These are phyloP conservation scores for Lepidium sativum DNA, from an alignment of 345 rosid species.

Conservation along the genomic window DNA sequence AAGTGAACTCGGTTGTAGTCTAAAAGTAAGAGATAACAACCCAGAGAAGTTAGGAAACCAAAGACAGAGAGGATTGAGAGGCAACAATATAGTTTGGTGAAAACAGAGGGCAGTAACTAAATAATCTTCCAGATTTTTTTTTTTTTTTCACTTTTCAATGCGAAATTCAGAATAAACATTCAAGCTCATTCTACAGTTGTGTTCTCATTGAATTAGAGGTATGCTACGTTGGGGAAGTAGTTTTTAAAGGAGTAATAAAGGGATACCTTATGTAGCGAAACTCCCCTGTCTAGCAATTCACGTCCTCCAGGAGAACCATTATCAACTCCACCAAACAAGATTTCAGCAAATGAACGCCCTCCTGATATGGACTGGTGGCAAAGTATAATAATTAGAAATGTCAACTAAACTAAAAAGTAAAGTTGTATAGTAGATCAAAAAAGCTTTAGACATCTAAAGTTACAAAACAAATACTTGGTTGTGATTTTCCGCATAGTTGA, in stretches of 20 bases:
- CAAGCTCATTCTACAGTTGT: neutral
- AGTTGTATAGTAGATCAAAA: conserved; percentile 5
- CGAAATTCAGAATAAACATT: neutral
- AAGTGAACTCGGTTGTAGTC: neutral
- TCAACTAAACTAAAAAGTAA: neutral
- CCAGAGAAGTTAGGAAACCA: neutral
- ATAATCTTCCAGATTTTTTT: conserved; percentile 1
- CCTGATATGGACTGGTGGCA: conserved; percentile 77
- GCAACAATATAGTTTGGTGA: neutral
- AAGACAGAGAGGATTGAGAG: neutral
- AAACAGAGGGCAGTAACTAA: neutral
- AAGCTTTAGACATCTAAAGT: conserved; percentile 4
- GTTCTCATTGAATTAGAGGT: conserved; percentile 3
- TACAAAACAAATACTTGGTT: conserved; percentile 52
- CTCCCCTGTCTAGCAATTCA: conserved; percentile 49
- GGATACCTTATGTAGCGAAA: conserved; percentile 64
- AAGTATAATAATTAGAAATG: conserved; percentile 17
- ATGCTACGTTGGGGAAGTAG: conserved; percentile 1
- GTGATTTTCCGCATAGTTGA: conserved; percentile 72
- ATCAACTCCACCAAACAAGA: conserved; percentile 53
- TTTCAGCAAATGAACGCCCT: conserved; percentile 84
- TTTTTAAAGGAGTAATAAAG: neutral
- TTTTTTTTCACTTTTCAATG: neutral
- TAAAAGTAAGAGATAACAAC: neutral
- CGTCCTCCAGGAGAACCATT: conserved; percentile 42